These are phyloP conservation scores for Pulveroboletus sp. DNA, from an alignment of 768 basidiomycete genomes.

Conservation along the genomic window DNA sequence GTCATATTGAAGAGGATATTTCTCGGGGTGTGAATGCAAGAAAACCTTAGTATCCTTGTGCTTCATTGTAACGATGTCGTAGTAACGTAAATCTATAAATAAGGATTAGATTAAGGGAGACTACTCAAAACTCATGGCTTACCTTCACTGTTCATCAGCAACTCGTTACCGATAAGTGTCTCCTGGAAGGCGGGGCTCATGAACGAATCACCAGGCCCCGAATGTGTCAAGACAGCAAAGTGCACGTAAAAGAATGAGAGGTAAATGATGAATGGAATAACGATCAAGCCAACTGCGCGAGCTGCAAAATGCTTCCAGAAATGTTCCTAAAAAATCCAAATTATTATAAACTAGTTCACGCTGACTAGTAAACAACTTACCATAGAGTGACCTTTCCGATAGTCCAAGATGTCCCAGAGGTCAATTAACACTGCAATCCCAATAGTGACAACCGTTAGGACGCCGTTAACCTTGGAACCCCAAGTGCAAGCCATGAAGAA, in stretches of 20 bases:
- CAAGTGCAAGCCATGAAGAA: slow-evolving; percentile 93
- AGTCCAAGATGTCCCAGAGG: slow-evolving; percentile 90
- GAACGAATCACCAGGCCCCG: slow-evolving; percentile 91
- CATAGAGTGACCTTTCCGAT: slow-evolving; percentile 75
- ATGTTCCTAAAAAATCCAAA: slow-evolving; percentile 55
- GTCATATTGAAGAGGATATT: slow-evolving; percentile 89
- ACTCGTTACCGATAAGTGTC: slow-evolving; percentile 86
- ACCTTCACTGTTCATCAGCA: slow-evolving; percentile 92
- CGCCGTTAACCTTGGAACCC: slow-evolving; percentile 96
- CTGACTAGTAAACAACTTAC: slow-evolving; percentile 36
- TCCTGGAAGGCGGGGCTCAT: slow-evolving; percentile 99
- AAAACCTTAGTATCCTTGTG: slow-evolving; percentile 94
- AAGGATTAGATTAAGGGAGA: neutral
- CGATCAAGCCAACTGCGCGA: slow-evolving; percentile 77
- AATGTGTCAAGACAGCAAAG: slow-evolving; percentile 80
- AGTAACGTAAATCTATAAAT: slow-evolving; percentile 85
- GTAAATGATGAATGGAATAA: slow-evolving; percentile 87
- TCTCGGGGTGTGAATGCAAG: slow-evolving; percentile 89
- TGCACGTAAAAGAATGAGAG: slow-evolving; percentile 96
- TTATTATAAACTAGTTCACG: neutral
- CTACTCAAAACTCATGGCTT: slow-evolving; percentile 14
- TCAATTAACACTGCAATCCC: slow-evolving; percentile 91
- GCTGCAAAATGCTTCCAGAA: slow-evolving; percentile 88
- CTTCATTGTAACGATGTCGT: slow-evolving; percentile 78
- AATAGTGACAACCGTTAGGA: slow-evolving; percentile 84